Evolutionary conservation across 768 basidiomycete genomes (phyloP), one percentile per base, ranked within the genome.

Genomic region (Leccinellum rugosiceps): DNA sequence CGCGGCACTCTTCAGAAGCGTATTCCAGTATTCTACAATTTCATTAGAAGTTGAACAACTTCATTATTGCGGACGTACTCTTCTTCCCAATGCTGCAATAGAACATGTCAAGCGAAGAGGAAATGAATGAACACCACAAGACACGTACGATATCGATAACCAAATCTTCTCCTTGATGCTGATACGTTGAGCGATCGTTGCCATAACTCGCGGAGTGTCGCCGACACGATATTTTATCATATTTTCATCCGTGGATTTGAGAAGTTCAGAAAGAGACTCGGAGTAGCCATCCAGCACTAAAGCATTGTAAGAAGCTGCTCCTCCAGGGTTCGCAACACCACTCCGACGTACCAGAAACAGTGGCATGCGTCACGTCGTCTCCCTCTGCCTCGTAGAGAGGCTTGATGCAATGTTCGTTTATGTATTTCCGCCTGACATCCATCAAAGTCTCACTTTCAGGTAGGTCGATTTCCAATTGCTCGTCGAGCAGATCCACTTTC

Each of bases 101-200:
- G 2, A 26, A 43, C 8, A 34, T 15, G n/a, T 63, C 2, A 34
- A 34, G 32, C n/a, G n/a, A n/a, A 38, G 44, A 6, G 35, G 17
- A 5, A 9, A 17, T 3, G 6, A 17, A 35, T 6, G 13, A n/a
- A n/a, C n/a, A n/a, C 7, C 19, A 31, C 41, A 23, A 6, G 10
- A 4, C 3, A 50, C 57, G 5, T 61, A 61, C 63, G 49, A 13
- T 30, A 63, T 54, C 3, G 62, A 63, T 38, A 26, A 23, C 4
- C 61, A 58, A 2, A 63, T 43, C 19, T 63, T 63, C 13, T 61
- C 41, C 49, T 64, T 63, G 28, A 64, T 52, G 3, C 53, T 57
- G 41, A 64, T 38, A 10, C 63, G 58, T 9, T 63, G 63, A 32
- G 63, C 63, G 10, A 65, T 64, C 21, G 50, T 17, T 7, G 63